phyloP scores from a whole-genome alignment of 2,329 filamentous ascomycete genomes.

The Sporothrix euskadiensis region DNA sequence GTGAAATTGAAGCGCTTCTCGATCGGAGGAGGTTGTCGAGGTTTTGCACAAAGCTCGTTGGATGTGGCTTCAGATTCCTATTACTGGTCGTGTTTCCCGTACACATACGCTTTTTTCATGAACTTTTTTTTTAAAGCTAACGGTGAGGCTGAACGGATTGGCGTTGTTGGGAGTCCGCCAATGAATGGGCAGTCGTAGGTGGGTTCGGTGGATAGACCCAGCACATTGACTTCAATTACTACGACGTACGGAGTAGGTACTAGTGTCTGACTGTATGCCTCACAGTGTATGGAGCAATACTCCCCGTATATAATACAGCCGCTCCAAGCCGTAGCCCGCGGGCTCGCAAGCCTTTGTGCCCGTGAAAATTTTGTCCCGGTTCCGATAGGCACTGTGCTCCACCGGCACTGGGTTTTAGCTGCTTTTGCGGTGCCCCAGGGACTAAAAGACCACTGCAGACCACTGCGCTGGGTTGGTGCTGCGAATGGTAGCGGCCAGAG shows the following conservation, averaged over 20 bases:
- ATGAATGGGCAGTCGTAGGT: background rate
- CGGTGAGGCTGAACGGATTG: background rate
- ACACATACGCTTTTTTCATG: background rate
- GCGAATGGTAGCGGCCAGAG: background rate
- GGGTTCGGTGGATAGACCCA: background rate
- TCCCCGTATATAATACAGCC: background rate
- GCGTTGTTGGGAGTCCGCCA: background rate
- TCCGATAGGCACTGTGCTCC: slow-evolving; percentile 23
- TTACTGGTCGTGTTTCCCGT: background rate
- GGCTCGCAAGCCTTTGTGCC: background rate
- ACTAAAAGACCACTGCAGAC: background rate
- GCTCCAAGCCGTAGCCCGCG: background rate
- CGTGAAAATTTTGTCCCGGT: slow-evolving; percentile 28
- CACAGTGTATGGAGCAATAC: no score
- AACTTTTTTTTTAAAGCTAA: background rate
- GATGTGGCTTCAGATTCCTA: background rate
- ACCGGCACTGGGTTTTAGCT: background rate
- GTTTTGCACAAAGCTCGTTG: background rate
- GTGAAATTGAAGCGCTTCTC: background rate
- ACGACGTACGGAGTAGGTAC: no score
- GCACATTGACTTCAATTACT: no score
- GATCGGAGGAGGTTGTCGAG: background rate
- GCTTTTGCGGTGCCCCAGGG: background rate
- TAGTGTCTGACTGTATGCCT: background rate
- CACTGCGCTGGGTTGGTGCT: background rate